These are phyloP conservation scores for Remersonia thermophila DNA, from an alignment of 2,329 filamentous ascomycete genomes.

Conservation along the genomic window DNA sequence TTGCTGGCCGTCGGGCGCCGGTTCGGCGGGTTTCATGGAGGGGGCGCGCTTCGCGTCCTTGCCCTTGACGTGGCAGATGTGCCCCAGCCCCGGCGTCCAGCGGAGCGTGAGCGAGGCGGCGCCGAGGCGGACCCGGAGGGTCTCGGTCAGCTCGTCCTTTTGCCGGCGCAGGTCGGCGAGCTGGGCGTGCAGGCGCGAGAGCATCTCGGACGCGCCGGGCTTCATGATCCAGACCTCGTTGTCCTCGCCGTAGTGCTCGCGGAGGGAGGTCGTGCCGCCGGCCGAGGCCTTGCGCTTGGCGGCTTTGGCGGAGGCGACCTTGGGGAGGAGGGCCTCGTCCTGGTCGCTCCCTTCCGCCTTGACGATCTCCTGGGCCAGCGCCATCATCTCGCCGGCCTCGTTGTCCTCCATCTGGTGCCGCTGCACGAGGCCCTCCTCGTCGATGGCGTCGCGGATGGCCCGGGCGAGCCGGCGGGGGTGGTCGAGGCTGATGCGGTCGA, in stretches of 20 bases:
- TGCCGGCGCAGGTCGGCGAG: constrained; percentile 48
- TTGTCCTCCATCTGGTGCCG: constrained; percentile 67
- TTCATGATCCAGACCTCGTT: constrained; percentile 54
- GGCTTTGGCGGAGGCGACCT: constrained; percentile 25
- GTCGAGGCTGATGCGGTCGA: constrained; percentile 50
- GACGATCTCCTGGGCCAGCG: constrained; percentile 61
- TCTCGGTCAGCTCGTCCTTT: constrained; percentile 47
- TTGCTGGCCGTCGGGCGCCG: constrained; percentile 9
- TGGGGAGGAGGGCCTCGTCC: constrained; percentile 41
- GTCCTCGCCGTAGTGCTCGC: constrained; percentile 48
- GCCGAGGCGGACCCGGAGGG: constrained; percentile 48
- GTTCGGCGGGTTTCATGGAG: neutral
- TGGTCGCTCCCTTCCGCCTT: constrained; percentile 52
- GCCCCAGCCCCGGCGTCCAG: constrained; percentile 77
- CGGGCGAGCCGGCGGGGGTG: constrained; percentile 56
- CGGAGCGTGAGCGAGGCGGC: constrained; percentile 61
- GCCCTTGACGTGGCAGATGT: constrained; percentile 83
- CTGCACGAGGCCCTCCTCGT: constrained; percentile 79
- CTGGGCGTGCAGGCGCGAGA: constrained; percentile 55
- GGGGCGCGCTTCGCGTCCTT: constrained; percentile 42
- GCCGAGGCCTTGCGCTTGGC: constrained; percentile 23
- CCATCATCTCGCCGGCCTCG: constrained; percentile 56
- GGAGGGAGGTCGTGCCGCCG: constrained; percentile 26
- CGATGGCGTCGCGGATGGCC: constrained; percentile 66
- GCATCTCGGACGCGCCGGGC: constrained; percentile 50